Evolutionary conservation across 306 rosid genomes (phyloP).

Genomic region (Prunus salicina): DNA sequence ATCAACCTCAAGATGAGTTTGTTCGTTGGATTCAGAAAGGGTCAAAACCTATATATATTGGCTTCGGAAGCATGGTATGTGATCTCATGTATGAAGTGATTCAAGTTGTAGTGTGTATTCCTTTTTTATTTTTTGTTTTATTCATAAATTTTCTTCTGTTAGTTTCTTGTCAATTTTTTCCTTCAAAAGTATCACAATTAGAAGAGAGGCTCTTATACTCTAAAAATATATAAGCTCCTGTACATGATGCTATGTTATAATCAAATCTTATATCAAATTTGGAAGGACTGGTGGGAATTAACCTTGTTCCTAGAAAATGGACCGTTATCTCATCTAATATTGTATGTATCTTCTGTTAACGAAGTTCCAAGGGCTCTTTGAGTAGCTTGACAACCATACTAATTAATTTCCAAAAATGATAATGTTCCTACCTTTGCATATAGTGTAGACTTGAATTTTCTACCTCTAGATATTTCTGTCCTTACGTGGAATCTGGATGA

Average conservation of each 20-base stretch:
- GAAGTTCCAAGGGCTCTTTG: background rate
- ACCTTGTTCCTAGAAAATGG: background rate
- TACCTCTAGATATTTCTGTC: background rate
- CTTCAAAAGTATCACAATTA: background rate
- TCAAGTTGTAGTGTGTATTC: background rate
- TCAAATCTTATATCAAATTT: background rate
- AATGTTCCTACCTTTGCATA: background rate
- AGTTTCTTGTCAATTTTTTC: slow-evolving; percentile 3
- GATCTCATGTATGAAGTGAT: slow-evolving; percentile 17
- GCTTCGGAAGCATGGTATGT: slow-evolving; percentile 98
- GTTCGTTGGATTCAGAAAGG: slow-evolving; percentile 78
- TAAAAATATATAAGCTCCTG: background rate
- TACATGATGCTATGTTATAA: background rate
- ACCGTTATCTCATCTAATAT: background rate
- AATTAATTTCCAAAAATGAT: background rate
- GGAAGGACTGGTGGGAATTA: background rate
- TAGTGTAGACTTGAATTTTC: background rate
- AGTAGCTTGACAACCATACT: background rate
- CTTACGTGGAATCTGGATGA: background rate
- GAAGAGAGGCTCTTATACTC: no score
- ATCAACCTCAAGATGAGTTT: slow-evolving; percentile 71
- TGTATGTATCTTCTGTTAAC: background rate
- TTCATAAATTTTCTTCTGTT: background rate
- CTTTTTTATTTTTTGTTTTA: background rate
- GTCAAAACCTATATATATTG: slow-evolving; percentile 78